phyloP scores from a whole-genome alignment of 345 rosid genomes.

The Microcos paniculata region DNA sequence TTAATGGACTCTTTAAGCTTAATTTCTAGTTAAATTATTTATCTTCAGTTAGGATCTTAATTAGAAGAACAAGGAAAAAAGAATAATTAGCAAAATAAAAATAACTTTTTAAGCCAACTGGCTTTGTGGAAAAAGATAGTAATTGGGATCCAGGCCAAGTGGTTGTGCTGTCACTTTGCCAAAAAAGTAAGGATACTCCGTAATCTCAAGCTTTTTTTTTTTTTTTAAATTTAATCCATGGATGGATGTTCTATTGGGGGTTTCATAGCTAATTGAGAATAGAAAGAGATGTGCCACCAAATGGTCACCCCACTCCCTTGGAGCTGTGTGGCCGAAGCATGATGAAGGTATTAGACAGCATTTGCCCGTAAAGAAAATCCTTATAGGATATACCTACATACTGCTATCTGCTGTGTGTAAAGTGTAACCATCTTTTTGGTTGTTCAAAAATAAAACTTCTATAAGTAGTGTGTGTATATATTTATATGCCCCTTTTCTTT shows the following conservation, averaged over 20 bases:
- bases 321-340: not conserved
- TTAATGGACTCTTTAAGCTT: not conserved
- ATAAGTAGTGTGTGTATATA: not conserved
- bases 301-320: not conserved
- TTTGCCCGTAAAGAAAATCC: too few relatives aligned
- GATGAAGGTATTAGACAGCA: not conserved
- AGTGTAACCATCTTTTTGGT: not conserved
- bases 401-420: not conserved
- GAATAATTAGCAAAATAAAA: too few relatives aligned
- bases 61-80: not conserved
- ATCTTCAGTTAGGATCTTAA: not conserved
- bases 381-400: too few relatives aligned
- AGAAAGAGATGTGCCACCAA: slow-evolving; percentile 24
- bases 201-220: not conserved
- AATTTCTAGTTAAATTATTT: not conserved
- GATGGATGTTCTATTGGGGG: not conserved
- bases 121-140: not conserved
- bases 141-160: not conserved
- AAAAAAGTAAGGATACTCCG: not conserved
- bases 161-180: slow-evolving; percentile 11
- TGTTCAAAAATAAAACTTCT: not conserved
- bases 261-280: not conserved
- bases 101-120: not conserved
- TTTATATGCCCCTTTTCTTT: not conserved
- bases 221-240: not conserved